Evolutionary conservation across 345 rosid genomes (phyloP).

Genomic region (Euphorbia tirucalli): DNA sequence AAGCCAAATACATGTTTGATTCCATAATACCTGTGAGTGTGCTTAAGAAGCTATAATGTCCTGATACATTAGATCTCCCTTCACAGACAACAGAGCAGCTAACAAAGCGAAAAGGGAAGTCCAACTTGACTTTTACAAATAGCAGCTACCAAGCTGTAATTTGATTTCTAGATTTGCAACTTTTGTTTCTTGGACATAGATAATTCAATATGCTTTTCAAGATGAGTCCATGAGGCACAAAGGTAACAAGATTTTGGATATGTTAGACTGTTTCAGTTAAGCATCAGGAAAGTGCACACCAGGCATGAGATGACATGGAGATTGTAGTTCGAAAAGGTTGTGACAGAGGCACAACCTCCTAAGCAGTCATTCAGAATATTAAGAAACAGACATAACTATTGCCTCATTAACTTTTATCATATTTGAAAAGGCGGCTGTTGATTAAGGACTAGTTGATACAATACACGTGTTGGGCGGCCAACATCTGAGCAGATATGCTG

Average conservation of each 20-base stretch:
- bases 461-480: neutral
- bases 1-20: conserved; percentile 4
- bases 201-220: neutral
- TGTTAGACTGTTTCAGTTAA: neutral
- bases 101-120: neutral
- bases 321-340: neutral
- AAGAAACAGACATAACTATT: neutral
- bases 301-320: neutral
- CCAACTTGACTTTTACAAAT: neutral
- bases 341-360: neutral
- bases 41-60: neutral
- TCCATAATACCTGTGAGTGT: neutral
- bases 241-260: neutral
- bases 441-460: neutral
- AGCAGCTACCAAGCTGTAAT: neutral
- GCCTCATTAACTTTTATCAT: neutral
- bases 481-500: neutral
- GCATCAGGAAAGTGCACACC: neutral
- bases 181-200: neutral
- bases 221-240: neutral
- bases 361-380: neutral
- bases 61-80: neutral
- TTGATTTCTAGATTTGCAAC: neutral
- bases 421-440: neutral
- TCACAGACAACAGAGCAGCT: neutral